A percentile compares a stretch with the other conserved stretches of the same genome.
Evolutionary conservation across 2,329 filamentous ascomycete species (phyloP).

Genomic region (Stenocarpella maydis): DNA sequence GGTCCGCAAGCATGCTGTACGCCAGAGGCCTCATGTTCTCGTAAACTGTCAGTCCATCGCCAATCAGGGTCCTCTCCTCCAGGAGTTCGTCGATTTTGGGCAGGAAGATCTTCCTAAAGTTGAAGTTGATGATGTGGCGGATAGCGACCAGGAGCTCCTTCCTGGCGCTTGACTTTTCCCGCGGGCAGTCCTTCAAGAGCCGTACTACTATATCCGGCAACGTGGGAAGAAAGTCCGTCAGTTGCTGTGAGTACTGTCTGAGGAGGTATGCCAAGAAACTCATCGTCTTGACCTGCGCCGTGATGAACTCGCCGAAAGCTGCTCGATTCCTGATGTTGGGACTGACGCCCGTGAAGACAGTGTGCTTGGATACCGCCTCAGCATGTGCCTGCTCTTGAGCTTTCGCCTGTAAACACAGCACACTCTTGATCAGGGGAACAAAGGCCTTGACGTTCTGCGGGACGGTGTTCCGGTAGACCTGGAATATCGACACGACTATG

Average conservation of each 20-base stretch:
- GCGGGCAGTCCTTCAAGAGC: slow-evolving; percentile 89
- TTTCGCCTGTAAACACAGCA: slow-evolving; percentile 86
- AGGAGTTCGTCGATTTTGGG: slow-evolving; percentile 94
- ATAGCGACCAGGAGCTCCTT: slow-evolving; percentile 98
- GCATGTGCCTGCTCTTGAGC: slow-evolving; percentile 92
- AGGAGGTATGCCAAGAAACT: slow-evolving; percentile 95
- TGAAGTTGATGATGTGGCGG: slow-evolving; percentile 98
- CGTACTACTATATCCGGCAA: slow-evolving; percentile 91
- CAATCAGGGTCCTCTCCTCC: slow-evolving; percentile 92
- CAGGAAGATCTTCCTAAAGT: slow-evolving; percentile 94
- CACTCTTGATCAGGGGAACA: slow-evolving; percentile 91
- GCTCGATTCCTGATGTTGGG: slow-evolving; percentile 91
- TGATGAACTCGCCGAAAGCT: slow-evolving; percentile 97
- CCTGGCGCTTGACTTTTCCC: slow-evolving; percentile 90
- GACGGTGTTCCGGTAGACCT: slow-evolving; percentile 85
- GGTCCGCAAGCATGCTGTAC: slow-evolving; percentile 97
- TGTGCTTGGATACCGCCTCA: slow-evolving; percentile 80
- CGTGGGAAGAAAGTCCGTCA: slow-evolving; percentile 86
- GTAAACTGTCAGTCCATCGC: slow-evolving; percentile 94
- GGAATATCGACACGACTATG: slow-evolving; percentile 97
- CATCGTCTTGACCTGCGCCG: slow-evolving; percentile 98
- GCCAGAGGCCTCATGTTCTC: slow-evolving; percentile 95
- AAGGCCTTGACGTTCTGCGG: slow-evolving; percentile 88
- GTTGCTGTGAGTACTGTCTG: slow-evolving; percentile 83
- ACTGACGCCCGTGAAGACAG: slow-evolving; percentile 91